A percentile compares a stretch with the other conserved stretches of the same genome.
These are phyloP conservation scores for Mollisiaceae sp. DNA, from an alignment of 2,329 filamentous ascomycete species.

Conservation along the genomic window DNA sequence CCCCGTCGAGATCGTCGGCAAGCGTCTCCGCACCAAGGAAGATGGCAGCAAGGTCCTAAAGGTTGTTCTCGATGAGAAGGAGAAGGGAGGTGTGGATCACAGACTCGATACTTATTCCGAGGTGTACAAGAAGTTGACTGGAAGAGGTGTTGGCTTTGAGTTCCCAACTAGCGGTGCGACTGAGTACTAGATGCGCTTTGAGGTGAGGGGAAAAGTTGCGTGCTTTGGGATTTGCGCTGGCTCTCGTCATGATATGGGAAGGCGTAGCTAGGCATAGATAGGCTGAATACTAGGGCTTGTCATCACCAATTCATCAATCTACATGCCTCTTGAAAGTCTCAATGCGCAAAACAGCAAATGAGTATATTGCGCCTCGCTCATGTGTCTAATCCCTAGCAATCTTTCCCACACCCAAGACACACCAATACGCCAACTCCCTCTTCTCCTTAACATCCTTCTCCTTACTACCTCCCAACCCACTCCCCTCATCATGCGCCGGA, in stretches of 20 bases:
- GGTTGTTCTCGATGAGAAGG: conserved; percentile 99
- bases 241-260: conserved; percentile 26
- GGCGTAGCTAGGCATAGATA: conserved; percentile 38
- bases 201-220: conserved; percentile 18
- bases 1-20: conserved; percentile 99
- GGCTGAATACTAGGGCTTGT: conserved; percentile 35
- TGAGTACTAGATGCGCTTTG: conserved; percentile 72
- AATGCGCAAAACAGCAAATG: conserved; percentile 34
- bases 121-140: conserved; percentile 98
- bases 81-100: conserved; percentile 99
- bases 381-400: conserved; percentile 60
- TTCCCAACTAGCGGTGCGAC: conserved; percentile 84
- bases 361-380: conserved; percentile 35
- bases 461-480: conserved; percentile 43
- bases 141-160: conserved; percentile 96
- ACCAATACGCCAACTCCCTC: conserved; percentile 94
- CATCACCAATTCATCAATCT: conserved; percentile 26
- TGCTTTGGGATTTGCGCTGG: conserved; percentile 40
- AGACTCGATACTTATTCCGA: conserved; percentile 99
- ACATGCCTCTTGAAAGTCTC: too few relatives aligned
- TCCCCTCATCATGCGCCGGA: conserved; percentile 59
- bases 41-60: conserved; percentile 98
- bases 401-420: conserved; percentile 84
- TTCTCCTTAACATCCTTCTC: conserved; percentile 73
- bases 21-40: conserved; percentile 98